Evolutionary conservation across 495 filamentous ascomycete genomes (phyloP).

Genomic region (Penicillium turbatum): DNA sequence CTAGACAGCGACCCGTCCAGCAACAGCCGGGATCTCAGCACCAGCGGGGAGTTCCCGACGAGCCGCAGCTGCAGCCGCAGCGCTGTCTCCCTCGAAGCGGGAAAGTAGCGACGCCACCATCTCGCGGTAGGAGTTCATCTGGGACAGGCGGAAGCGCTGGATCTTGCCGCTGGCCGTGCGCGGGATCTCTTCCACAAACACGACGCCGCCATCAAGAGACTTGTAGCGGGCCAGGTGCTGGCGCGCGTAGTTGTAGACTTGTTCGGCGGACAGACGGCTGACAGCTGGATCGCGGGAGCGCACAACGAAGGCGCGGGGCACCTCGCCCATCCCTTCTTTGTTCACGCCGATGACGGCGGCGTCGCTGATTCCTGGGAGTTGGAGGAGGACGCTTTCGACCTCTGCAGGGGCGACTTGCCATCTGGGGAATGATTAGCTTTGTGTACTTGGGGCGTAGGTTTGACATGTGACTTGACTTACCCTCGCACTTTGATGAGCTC

Average conservation of each 20-base stretch:
- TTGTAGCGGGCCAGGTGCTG: slow-evolving; percentile 62
- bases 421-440: slow-evolving; percentile 14
- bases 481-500: slow-evolving; percentile 67
- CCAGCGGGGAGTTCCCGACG: slow-evolving; percentile 7
- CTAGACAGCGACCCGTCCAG: slow-evolving; percentile 11
- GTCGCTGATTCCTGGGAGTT: slow-evolving; percentile 63
- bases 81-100: slow-evolving; percentile 21
- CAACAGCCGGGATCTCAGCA: slow-evolving; percentile 11
- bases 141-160: slow-evolving; percentile 47
- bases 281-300: slow-evolving; percentile 29
- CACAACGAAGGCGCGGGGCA: slow-evolving; percentile 72
- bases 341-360: slow-evolving; percentile 75
- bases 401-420: slow-evolving; percentile 85
- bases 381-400: slow-evolving; percentile 71
- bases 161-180: slow-evolving; percentile 80
- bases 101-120: slow-evolving; percentile 42
- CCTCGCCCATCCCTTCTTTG: slow-evolving; percentile 54
- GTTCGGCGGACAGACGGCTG: slow-evolving; percentile 45
- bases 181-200: slow-evolving; percentile 70
- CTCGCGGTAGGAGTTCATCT: slow-evolving; percentile 45
- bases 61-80: background rate
- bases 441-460: background rate
- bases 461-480: slow-evolving; percentile 20
- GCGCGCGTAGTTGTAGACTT: slow-evolving; percentile 60
- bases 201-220: slow-evolving; percentile 63